Conservation (phyloP, 805 yeast genomes). For the Saturnispora galanensis region DNA sequence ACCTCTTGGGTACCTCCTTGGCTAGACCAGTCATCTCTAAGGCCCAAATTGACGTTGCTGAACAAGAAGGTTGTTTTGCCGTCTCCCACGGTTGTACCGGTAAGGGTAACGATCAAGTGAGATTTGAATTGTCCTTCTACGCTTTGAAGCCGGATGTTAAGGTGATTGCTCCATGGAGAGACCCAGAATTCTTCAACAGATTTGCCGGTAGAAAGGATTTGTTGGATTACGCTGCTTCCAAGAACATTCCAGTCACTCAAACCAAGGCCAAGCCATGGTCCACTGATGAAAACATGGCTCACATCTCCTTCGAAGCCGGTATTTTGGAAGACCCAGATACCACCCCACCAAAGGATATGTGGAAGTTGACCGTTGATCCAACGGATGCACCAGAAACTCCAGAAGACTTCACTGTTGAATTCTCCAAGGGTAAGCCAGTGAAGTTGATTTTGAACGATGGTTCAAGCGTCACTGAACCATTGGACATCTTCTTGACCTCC, state of each 20-base stretch:
- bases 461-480: constrained; percentile 64
- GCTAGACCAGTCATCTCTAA: constrained; percentile 99
- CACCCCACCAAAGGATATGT: constrained; percentile 99
- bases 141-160: constrained; percentile 95
- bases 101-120: constrained; percentile 98
- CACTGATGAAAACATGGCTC: constrained; percentile 98
- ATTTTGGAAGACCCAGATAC: constrained; percentile 97
- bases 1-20: constrained; percentile 90
- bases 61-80: constrained; percentile 95
- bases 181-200: constrained; percentile 86
- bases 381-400: constrained; percentile 89
- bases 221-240: constrained; percentile 85
- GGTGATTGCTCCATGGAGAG: constrained; percentile 99
- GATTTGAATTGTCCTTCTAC: constrained; percentile 94
- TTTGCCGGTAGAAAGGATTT: constrained; percentile 98
- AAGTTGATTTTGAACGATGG: constrained; percentile 64
- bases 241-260: constrained; percentile 90
- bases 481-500: constrained; percentile 85
- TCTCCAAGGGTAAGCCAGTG: constrained; percentile 79
- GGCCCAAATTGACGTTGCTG: constrained; percentile 96
- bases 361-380: constrained; percentile 97
- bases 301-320: constrained; percentile 98
- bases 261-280: constrained; percentile 99
- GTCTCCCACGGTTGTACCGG: constrained; percentile 99
- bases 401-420: constrained; percentile 76